Percentiles rank a stretch among this genome's conserved stretches.
Evolutionary conservation across 148 eudicot genomes (phyloP).

Genomic region (Mesembryanthemum crystallinum): DNA sequence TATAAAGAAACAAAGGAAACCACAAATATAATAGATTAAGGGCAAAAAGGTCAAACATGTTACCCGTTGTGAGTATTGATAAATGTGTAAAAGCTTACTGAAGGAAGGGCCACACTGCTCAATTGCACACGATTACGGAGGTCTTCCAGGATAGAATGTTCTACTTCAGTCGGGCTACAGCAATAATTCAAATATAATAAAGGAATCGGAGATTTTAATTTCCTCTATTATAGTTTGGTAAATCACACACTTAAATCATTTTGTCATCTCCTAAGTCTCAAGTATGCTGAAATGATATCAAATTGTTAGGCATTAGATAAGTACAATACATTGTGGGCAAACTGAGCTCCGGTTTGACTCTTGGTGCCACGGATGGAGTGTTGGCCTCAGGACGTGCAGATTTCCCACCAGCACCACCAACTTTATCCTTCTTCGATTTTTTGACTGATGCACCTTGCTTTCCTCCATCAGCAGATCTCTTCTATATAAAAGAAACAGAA

Average conservation of each 20-base stretch:
- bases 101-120: constrained; percentile 78
- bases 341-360: constrained; percentile 91
- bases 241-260: background rate
- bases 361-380: constrained; percentile 55
- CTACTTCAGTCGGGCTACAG: constrained; percentile 71
- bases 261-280: background rate
- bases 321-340: constrained; percentile 70
- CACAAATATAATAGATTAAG: constrained; percentile 6
- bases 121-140: constrained; percentile 90
- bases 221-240: background rate
- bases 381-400: constrained; percentile 58
- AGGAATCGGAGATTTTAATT: background rate
- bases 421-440: constrained; percentile 88
- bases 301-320: constrained; percentile 2
- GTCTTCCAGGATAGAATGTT: constrained; percentile 89
- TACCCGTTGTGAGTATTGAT: constrained; percentile 88
- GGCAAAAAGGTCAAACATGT: constrained; percentile 10
- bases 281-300: background rate
- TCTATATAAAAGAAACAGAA: constrained; percentile 40
- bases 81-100: constrained; percentile 94
- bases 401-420: constrained; percentile 59
- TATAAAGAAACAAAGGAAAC: background rate
- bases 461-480: constrained; percentile 77
- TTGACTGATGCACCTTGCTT: constrained; percentile 78
- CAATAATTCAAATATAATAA: background rate